Base-by-base conservation (phyloP, 352 stramenopile genomes). In the Pythium plurisporium region DNA sequence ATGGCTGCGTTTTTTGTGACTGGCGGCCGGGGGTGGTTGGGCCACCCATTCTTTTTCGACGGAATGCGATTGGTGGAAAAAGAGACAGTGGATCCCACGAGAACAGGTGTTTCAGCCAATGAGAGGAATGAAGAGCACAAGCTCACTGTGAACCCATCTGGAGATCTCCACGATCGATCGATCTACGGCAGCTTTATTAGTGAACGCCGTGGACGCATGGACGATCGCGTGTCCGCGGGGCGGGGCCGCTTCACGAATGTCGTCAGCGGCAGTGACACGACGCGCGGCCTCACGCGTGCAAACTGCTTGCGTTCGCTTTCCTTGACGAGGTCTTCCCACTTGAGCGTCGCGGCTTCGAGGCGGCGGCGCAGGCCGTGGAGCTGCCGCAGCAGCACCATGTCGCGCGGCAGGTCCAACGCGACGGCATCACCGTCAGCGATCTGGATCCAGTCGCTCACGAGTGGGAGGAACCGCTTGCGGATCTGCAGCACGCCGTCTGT, bases 381-480 rank as follows among this genome's bases (percentile, higher is more conserved):
- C 10, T 34, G 45, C 17, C 36, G 33, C n/a, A 62, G 1, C 15
- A 62, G 46, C n/a, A 33, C 22, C 1, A n/a, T 12, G 19, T 66
- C 59, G 11, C 50, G 59, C 4, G 20, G 50, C 14, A 33, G 37
- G 2, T 27, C 51, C n/a, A 53, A n/a, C 11, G 50, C 23, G 4
- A 31, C 44, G 19, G 37, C 45, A 23, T 70, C 41, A 10, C 7
- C 12, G 26, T 59, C 56, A 3, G 49, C 54, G 42, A 64, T 38
- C 6, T 65, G 33, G 2, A 65, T 30, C 82, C 82, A 91, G 42
- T 87, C 74, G 31, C 63, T 26, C 7, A 91, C 62, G 8, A 89
- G 65, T 20, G 79, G 82, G n/a, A 89, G 43, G 45, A 89, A 91
- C 0, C 79, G 79, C 54, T 91, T 91, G 20, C 67, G 79, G 42